A percentile compares a stretch with the other conserved stretches of the same genome.
Conservation (phyloP, 768 basidiomycete species). For the Leccinum imitatum region DNA sequence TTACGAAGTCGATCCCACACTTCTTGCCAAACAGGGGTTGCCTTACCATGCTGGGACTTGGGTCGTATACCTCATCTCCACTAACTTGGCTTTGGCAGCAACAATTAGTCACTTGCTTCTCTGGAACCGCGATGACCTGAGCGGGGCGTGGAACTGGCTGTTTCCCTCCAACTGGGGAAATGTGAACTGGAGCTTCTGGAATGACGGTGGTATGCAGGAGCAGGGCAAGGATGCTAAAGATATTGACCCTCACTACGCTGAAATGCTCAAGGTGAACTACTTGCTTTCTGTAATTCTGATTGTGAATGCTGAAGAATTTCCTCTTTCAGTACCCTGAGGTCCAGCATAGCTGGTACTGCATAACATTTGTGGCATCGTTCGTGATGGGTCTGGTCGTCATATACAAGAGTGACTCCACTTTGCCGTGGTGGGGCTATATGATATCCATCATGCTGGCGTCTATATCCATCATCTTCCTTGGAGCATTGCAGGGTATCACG, state of each 20-base stretch:
- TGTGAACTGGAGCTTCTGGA: conserved; percentile 43
- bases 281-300: conserved; percentile 15
- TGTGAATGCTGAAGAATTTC: neutral
- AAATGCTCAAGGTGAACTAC: conserved; percentile 40
- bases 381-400: conserved; percentile 53
- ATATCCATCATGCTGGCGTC: conserved; percentile 53
- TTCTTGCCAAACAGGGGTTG: conserved; percentile 44
- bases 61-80: conserved; percentile 20
- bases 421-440: conserved; percentile 61
- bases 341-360: conserved; percentile 35
- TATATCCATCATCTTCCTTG: conserved; percentile 51
- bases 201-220: conserved; percentile 15
- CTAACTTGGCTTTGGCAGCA: conserved; percentile 37
- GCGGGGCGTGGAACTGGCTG: conserved; percentile 47
- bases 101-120: conserved; percentile 51
- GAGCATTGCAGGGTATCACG: conserved; percentile 53
- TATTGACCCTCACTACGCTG: conserved; percentile 54
- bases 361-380: conserved; percentile 32
- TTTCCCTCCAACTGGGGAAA: conserved; percentile 33
- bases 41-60: conserved; percentile 32
- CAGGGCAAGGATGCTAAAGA: conserved; percentile 38
- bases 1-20: conserved; percentile 48
- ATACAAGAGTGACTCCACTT: conserved; percentile 51
- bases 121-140: conserved; percentile 54
- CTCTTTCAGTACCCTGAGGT: conserved; percentile 33